phyloP scores from a whole-genome alignment of 371 early-diverging fungal species.

The Funneliformis caledonium region DNA sequence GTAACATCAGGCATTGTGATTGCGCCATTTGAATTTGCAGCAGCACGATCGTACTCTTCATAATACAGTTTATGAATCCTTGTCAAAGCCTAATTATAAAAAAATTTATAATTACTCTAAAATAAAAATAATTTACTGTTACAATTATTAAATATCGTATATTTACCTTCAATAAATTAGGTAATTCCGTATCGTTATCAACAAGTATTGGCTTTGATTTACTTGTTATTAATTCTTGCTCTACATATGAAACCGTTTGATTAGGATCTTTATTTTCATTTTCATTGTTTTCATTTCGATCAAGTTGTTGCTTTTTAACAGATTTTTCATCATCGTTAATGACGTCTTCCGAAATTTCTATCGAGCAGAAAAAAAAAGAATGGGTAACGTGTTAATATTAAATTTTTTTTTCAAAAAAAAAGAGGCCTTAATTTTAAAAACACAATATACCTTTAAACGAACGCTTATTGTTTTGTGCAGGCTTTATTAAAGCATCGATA shows the following conservation, averaged over 20 bases:
- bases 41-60: slow-evolving; percentile 45
- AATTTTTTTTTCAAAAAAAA: neutral
- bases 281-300: slow-evolving; percentile 45
- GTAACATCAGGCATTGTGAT: slow-evolving; percentile 54
- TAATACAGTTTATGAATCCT: slow-evolving; percentile 62
- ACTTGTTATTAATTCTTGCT: slow-evolving; percentile 31
- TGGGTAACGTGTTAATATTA: neutral
- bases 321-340: slow-evolving; percentile 34
- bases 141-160: neutral
- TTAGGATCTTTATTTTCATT: slow-evolving; percentile 40
- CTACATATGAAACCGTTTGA: neutral
- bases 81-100: slow-evolving; percentile 54
- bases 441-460: slow-evolving; percentile 7
- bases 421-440: neutral
- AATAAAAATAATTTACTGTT: neutral
- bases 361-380: neutral
- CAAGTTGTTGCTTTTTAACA: slow-evolving; percentile 41
- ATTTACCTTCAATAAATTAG: slow-evolving; percentile 54
- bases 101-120: neutral
- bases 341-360: slow-evolving; percentile 11
- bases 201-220: slow-evolving; percentile 49
- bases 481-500: neutral
- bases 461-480: neutral
- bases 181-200: slow-evolving; percentile 62
- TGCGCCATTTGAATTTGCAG: slow-evolving; percentile 22